Evolutionary conservation across 441 rosid species (phyloP), one percentile per base, ranked within the genome.

Genomic region (Syzygium malaccense): DNA sequence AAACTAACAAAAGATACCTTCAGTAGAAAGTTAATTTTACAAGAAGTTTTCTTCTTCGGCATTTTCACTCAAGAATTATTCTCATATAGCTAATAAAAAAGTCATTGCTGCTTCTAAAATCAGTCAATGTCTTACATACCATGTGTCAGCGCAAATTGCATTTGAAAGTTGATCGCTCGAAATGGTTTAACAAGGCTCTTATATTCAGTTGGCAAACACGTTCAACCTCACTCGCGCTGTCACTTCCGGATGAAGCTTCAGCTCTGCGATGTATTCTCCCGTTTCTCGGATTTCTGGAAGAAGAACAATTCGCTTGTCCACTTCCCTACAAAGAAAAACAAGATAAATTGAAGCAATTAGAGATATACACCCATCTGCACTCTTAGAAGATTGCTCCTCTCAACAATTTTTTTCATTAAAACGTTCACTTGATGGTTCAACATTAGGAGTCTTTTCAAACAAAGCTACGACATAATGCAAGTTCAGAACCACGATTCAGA

Each of bases 201-300:
- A 54, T 41, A 54, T 87, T 64, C 80, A 90, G 85, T 88, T 90
- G 51, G 89, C 91, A 57, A n/a, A 90, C 68, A 90, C 91, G 51
- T 86, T 90, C 86, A 90, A 41, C 86, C 89, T 90, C 88, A 90
- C 89, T 85, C 91, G 95, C 78, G 98, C 98, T 56, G 94, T 95
- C 87, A 98, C 98, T 91, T 98, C 99, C 1, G 98, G 98, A 86
- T 96, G 99, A 91, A 98, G 99, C 93, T 95, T 98, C 55, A 98
- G 93, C 91, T 98, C 98, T 48, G 96, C 99, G 30, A 95, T 86
- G 91, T 96, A 96, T 91, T 96, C 98, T 86, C 99, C 99, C 2
- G 97, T 95, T 93, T 98, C 99, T 88, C 97, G 93, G 71, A 98
- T 96, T 86, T 98, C 99, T 8, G 99, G 98, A 90, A 98, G 92